A percentile compares a stretch with the other conserved stretches of the same genome.
Evolutionary conservation across 345 rosid species (phyloP).

Genomic region (Bruguiera parviflora): DNA sequence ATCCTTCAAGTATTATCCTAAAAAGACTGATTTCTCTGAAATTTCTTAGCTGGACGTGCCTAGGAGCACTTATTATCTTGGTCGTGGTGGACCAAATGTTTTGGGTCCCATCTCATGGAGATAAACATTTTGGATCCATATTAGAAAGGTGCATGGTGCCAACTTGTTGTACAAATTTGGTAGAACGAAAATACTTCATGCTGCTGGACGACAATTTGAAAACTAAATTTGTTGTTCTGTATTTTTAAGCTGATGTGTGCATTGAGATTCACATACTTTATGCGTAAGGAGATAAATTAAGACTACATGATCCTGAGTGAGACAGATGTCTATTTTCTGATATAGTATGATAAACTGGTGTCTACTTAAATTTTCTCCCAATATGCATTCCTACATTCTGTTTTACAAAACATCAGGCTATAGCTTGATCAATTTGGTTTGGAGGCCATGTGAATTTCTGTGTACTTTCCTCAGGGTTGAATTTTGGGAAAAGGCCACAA

Average conservation of each 20-base stretch:
- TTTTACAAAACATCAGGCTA: not conserved
- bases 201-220: slow-evolving; percentile 20
- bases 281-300: too few relatives aligned
- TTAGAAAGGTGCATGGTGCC: slow-evolving; percentile 25
- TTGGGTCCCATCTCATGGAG: slow-evolving; percentile 47
- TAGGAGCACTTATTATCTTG: slow-evolving; percentile 18
- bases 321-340: not conserved
- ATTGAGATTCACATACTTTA: too few relatives aligned
- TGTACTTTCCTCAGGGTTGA: too few relatives aligned
- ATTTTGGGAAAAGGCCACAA: too few relatives aligned
- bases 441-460: slow-evolving; percentile 1
- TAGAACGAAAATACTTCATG: slow-evolving; percentile 29
- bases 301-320: not conserved
- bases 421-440: not conserved
- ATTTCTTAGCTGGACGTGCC: slow-evolving; percentile 48
- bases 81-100: slow-evolving; percentile 33
- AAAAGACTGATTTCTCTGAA: slow-evolving; percentile 18
- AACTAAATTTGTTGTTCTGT: too few relatives aligned
- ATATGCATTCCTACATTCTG: not conserved
- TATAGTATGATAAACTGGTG: not conserved
- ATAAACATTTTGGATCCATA: slow-evolving; percentile 11
- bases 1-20: slow-evolving; percentile 12
- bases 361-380: not conserved
- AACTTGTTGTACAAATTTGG: slow-evolving; percentile 46
- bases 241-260: too few relatives aligned